A percentile compares a stretch with the other conserved stretches of the same genome.
Conservation (phyloP, 2,329 filamentous ascomycete genomes). For the Fusarium coffeatum region DNA sequence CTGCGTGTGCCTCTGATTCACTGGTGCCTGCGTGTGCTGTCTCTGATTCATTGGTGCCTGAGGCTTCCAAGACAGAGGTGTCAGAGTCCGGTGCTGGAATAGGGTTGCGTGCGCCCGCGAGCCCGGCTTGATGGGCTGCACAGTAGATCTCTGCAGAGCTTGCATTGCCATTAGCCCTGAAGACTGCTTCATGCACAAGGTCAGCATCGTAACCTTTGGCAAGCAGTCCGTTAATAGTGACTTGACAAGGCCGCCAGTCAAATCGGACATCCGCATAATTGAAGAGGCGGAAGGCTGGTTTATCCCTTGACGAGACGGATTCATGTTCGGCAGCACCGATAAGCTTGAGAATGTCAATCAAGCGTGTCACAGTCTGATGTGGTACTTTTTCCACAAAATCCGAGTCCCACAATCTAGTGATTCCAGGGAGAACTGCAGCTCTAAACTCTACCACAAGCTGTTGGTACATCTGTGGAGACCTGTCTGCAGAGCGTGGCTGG, state of each 20-base stretch:
- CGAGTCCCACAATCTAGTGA: slow-evolving; percentile 86
- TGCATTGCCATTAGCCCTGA: slow-evolving; percentile 78
- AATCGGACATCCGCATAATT: slow-evolving; percentile 59
- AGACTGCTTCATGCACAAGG: slow-evolving; percentile 82
- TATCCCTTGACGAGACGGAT: slow-evolving; percentile 71
- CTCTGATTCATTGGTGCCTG: slow-evolving; percentile 39
- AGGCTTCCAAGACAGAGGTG: slow-evolving; percentile 47
- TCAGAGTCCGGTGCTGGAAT: slow-evolving; percentile 71
- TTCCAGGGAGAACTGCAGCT: slow-evolving; percentile 79
- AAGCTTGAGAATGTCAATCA: slow-evolving; percentile 85
- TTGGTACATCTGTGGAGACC: slow-evolving; percentile 61
- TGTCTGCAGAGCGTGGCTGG: slow-evolving; percentile 54
- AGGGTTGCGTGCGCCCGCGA: slow-evolving; percentile 72
- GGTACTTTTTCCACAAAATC: slow-evolving; percentile 84
- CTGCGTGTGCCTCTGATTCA: slow-evolving; percentile 38
- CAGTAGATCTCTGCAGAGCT: slow-evolving; percentile 79
- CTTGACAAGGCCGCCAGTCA: slow-evolving; percentile 55
- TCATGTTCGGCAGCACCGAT: slow-evolving; percentile 85
- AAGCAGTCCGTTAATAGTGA: slow-evolving; percentile 50
- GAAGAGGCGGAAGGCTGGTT: slow-evolving; percentile 57
- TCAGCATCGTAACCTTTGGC: slow-evolving; percentile 60
- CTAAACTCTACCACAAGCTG: slow-evolving; percentile 91
- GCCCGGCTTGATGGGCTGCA: slow-evolving; percentile 67
- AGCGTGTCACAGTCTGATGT: slow-evolving; percentile 78
- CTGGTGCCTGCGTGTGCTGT: slow-evolving; percentile 23